These are phyloP conservation scores for Irpex sp. DNA, from an alignment of 1,284 basidiomycete species.

Conservation along the genomic window DNA sequence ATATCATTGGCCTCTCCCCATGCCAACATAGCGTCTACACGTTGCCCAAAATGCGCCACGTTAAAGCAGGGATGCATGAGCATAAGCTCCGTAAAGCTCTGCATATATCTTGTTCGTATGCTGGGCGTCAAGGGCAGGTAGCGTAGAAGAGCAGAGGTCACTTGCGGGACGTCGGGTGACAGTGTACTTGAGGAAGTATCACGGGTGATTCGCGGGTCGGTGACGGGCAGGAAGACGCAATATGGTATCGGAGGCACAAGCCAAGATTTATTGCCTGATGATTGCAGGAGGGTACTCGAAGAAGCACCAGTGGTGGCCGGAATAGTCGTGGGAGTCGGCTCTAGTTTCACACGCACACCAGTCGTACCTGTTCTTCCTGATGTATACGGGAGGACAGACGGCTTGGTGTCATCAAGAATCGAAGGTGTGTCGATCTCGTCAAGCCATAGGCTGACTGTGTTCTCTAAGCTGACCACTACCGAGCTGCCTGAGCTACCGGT, in stretches of 20 bases:
- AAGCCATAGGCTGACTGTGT: constrained; percentile 58
- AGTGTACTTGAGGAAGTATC: constrained; percentile 6
- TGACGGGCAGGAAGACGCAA: constrained; percentile 13
- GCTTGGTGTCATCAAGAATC: constrained; percentile 10
- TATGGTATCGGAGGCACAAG: constrained; percentile 17
- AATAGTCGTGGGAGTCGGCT: constrained; percentile 31
- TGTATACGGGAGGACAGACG: constrained; percentile 3
- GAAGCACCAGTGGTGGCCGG: constrained; percentile 14
- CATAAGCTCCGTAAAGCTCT: constrained; percentile 40
- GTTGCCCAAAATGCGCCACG: constrained; percentile 43
- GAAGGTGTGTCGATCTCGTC: constrained; percentile 19
- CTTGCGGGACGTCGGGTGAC: constrained; percentile 25
- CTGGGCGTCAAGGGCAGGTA: constrained; percentile 37
- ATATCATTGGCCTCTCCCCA: constrained; percentile 28
- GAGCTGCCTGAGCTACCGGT: constrained; percentile 42
- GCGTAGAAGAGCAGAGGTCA: constrained; percentile 35
- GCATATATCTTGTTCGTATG: constrained; percentile 33
- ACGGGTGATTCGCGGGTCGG: constrained; percentile 12
- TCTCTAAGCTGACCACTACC: constrained; percentile 51
- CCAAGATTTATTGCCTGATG: constrained; percentile 8
- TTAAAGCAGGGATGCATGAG: constrained; percentile 49
- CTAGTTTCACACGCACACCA: constrained; percentile 40
- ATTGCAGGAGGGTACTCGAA: neutral
- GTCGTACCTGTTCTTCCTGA: neutral
- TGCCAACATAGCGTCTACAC: constrained; percentile 42